Evolutionary conservation across 2,329 filamentous ascomycete genomes (phyloP).

Genomic region (Venturia aucupariae): DNA sequence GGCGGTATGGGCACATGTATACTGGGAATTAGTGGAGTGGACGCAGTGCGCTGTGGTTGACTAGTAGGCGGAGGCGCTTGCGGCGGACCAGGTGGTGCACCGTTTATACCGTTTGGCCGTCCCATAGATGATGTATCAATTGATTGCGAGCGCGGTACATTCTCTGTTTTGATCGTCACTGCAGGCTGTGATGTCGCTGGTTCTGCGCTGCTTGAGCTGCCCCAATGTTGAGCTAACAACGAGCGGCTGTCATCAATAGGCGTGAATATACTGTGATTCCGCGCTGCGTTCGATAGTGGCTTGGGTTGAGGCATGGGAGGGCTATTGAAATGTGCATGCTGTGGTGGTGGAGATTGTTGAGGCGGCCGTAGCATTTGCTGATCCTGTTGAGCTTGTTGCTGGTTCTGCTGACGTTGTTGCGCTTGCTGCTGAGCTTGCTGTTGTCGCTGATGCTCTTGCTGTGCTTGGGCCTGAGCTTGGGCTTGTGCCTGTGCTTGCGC

Average conservation of each 20-base stretch:
- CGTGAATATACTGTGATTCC: constrained; percentile 90
- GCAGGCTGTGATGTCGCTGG: constrained; percentile 21
- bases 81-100: constrained; percentile 39
- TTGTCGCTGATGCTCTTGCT: constrained; percentile 24
- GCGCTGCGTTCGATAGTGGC: constrained; percentile 48
- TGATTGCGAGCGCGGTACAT: constrained; percentile 49
- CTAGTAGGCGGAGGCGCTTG: constrained; percentile 25
- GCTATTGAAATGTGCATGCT: constrained; percentile 44
- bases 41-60: constrained; percentile 41
- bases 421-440: constrained; percentile 33
- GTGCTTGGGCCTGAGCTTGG: constrained; percentile 46
- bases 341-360: constrained; percentile 31
- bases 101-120: constrained; percentile 29
- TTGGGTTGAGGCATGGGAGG: constrained; percentile 53
- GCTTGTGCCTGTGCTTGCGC: constrained; percentile 27
- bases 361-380: constrained; percentile 37
- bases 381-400: constrained; percentile 23
- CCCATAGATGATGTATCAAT: constrained; percentile 52
- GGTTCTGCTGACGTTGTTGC: constrained; percentile 27
- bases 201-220: constrained; percentile 39
- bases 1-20: constrained; percentile 56
- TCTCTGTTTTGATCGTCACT: constrained; percentile 28
- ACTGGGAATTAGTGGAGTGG: constrained; percentile 57
- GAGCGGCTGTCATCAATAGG: constrained; percentile 91
- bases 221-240: constrained; percentile 72